Base-by-base conservation (phyloP, 306 rosid genomes). In the Inga leiocalycina region DNA sequence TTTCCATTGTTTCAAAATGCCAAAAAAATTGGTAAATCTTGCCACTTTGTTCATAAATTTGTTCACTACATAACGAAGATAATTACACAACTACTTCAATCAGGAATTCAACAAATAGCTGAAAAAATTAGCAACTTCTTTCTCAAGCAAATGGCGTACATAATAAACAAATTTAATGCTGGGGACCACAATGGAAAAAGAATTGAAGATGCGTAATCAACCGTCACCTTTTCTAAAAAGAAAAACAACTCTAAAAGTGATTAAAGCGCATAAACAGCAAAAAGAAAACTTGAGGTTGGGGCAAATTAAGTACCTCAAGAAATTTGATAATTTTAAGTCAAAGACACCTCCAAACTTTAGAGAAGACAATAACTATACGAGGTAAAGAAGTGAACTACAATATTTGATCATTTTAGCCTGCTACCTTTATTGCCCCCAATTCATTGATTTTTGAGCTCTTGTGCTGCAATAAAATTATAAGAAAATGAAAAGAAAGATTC, bases 361-460 rank as follows among this genome's bases (percentile, higher is more conserved):
- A 83, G 80, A 83, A 59, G 83, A 87, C 78, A 80, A 93, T 86
- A 87, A 90, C 88, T 92, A 89, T 84, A 76, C 85, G 88, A 88
- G 87, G 93, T 88, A 85, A 92, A 89, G 79, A 87, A 87, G 85
- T 80, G 80, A 89, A 85, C 87, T 82, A 87, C 78, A 78, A 81
- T 79, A 80, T 39, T 84, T 78, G 89, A 80, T 79, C 87, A 85
- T 82, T 81, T 88, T 88, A 92, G 85, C 97, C 99, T 5, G 94
- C 97, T 83, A 97, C 94, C 90, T 82, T 94, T 65, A 94, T 92
- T 65, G 89, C 92, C 80, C 97, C 98, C 87, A 92, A 79, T 85
- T 97, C 97, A 84, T 92, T 97, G 41, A 92, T 89, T 89, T 89
- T 97, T 83, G 99, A 89, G 89, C 93, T 85, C 91, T 89, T 97